Evolutionary conservation across 2,329 filamentous ascomycete species (phyloP), one percentile per base, ranked within the genome.

Genomic region (Colletotrichum australisinense): DNA sequence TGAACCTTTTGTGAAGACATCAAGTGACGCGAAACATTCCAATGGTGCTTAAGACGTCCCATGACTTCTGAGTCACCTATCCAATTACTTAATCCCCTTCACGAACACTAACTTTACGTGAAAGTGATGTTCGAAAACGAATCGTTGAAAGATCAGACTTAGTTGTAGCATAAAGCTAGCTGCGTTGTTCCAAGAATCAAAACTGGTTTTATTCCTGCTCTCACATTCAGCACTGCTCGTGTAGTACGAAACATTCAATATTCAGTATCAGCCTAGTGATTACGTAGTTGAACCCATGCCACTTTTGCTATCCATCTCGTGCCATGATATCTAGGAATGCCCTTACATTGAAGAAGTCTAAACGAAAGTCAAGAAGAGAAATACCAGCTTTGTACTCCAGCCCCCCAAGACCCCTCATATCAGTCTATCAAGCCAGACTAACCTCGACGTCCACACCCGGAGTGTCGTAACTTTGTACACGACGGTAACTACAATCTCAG

Each of bases 361-460:
- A 73, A 70, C 8, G 70, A 73, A 70, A 14, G 70, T 70, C 59
- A 70, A 70, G 70, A 73, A 73, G 46, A 42, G 70, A 70, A 73
- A 28, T 24, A 26, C 32, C 42, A 52, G 22, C 46, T 73, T 73
- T 73, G 55, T 73, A 70, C 59, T 65, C 28, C 53, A 42, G 28
- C n/a, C 67, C n/a, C 24, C 22, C 11, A 3, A 16, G 30, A 12
- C 38, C 11, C 14, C 16, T 6, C 30, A 24, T 5, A 11, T 26
- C 32, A 7, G 35, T 38, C 8, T 14, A 59, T 3, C 6, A 16
- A 24, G 16, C 5, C n/a, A 5, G 2, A 16, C n/a, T 5, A 28
- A 5, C 28, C 22, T 12, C 16, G 19, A 8, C 22, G n/a, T 35
- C 16, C 7, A 12, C 19, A 49, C 19, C 8, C 4, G 19, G 19